Evolutionary conservation across 2,329 filamentous ascomycete species (phyloP).

Genomic region (Epichloe elymi): DNA sequence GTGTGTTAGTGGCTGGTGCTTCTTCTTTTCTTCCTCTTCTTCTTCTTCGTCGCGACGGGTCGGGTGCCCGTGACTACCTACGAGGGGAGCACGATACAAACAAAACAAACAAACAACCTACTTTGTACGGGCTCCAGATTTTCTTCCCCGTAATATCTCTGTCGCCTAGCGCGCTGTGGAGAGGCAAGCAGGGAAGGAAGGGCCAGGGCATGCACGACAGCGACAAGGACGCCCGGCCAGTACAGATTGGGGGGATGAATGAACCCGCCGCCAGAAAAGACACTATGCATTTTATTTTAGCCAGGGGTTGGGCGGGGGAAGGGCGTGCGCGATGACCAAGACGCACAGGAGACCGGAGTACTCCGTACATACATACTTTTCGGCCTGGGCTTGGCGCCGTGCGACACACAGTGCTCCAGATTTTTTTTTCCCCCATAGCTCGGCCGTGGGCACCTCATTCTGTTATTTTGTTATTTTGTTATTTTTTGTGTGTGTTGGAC

Average conservation of each 20-base stretch:
- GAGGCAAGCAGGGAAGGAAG: background rate
- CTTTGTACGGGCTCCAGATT: background rate
- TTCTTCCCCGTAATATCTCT: background rate
- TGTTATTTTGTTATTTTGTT: background rate
- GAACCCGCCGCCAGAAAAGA: background rate
- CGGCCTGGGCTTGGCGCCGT: constrained; percentile 5
- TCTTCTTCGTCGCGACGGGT: too few species aligned
- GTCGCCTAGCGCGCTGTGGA: background rate
- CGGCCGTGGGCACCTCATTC: constrained; percentile 2
- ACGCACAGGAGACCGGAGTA: background rate
- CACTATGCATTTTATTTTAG: too few species aligned
- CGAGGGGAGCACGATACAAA: background rate
- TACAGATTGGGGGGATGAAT: too few species aligned
- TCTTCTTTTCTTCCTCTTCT: too few species aligned
- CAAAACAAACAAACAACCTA: background rate
- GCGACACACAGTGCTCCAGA: constrained; percentile 6
- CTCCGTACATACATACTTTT: constrained; percentile 2
- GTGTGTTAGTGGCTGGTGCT: background rate
- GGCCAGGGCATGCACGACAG: background rate
- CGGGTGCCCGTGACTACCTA: background rate
- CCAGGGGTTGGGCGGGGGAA: too few species aligned
- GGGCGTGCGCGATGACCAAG: background rate
- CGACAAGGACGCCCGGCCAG: too few species aligned
- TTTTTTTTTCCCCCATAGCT: background rate
- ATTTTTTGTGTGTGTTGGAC: background rate